These are phyloP conservation scores for Marasmius sp. DNA, from an alignment of 1,284 basidiomycete species.

Conservation along the genomic window DNA sequence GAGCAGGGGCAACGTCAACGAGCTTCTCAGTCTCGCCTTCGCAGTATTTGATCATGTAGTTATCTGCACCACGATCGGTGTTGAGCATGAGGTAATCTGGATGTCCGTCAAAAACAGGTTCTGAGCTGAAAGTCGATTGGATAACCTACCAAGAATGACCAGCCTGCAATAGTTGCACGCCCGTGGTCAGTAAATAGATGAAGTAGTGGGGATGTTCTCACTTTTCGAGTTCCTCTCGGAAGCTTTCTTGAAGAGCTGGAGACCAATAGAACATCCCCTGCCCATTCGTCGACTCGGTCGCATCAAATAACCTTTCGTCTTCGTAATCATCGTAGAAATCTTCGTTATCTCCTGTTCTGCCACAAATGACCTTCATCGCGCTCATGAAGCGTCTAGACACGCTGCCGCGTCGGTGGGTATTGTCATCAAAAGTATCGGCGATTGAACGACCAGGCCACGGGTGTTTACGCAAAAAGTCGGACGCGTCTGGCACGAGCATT, in stretches of 20 bases:
- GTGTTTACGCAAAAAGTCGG: conserved; percentile 81
- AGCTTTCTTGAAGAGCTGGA: conserved; percentile 70
- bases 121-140: neutral
- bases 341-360: conserved; percentile 74
- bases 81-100: conserved; percentile 88
- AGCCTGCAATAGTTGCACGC: conserved; percentile 46
- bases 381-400: conserved; percentile 64
- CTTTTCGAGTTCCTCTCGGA: conserved; percentile 88
- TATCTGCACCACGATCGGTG: conserved; percentile 82
- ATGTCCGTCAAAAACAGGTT: neutral
- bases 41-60: conserved; percentile 88
- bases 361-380: conserved; percentile 75
- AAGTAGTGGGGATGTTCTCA: conserved; percentile 30
- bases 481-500: conserved; percentile 59
- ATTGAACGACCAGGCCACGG: conserved; percentile 88
- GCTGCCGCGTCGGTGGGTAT: conserved; percentile 66
- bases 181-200: conserved; percentile 3
- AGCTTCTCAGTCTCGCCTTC: conserved; percentile 75
- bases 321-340: conserved; percentile 70
- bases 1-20: conserved; percentile 76
- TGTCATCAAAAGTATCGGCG: conserved; percentile 82
- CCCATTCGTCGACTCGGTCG: conserved; percentile 51
- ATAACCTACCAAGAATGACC: conserved; percentile 68
- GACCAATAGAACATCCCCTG: conserved; percentile 80
- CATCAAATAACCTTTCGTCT: conserved; percentile 68